phyloP scores from a whole-genome alignment of 176 grass and related monocot genomes.

The Zoysia japonica region DNA sequence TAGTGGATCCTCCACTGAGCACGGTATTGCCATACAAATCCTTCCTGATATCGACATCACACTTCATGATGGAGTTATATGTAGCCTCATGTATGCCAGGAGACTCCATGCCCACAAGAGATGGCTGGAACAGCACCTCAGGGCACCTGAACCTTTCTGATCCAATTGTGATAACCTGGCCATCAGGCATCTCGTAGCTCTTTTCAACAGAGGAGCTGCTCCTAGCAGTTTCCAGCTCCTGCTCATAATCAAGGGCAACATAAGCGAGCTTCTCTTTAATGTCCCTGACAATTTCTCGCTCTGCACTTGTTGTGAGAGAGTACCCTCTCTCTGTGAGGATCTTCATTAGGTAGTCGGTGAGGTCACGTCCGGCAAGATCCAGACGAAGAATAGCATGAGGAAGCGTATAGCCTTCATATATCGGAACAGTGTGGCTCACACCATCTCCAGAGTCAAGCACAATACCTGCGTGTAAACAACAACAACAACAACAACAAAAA shows the following conservation, averaged over 20 bases:
- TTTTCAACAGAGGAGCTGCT: slow-evolving; percentile 80
- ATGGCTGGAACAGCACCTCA: slow-evolving; percentile 83
- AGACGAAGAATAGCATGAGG: slow-evolving; percentile 88
- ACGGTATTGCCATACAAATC: slow-evolving; percentile 79
- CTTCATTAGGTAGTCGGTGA: slow-evolving; percentile 81
- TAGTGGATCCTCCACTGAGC: slow-evolving; percentile 85
- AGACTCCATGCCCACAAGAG: slow-evolving; percentile 76
- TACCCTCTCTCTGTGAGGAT: slow-evolving; percentile 91
- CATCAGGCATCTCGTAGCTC: slow-evolving; percentile 90
- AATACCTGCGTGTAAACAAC: slow-evolving; percentile 49
- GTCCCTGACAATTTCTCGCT: slow-evolving; percentile 88
- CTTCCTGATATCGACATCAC: slow-evolving; percentile 80
- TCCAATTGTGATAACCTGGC: slow-evolving; percentile 82
- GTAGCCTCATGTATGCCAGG: slow-evolving; percentile 80
- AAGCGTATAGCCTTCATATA: slow-evolving; percentile 84
- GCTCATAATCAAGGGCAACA: slow-evolving; percentile 76
- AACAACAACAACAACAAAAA: not conserved
- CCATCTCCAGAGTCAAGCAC: slow-evolving; percentile 88
- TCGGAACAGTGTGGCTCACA: slow-evolving; percentile 86
- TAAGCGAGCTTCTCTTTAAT: slow-evolving; percentile 85
- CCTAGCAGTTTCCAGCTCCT: slow-evolving; percentile 67
- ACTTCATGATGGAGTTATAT: slow-evolving; percentile 91
- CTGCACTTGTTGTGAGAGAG: slow-evolving; percentile 72
- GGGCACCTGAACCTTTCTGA: slow-evolving; percentile 88
- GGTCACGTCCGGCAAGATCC: slow-evolving; percentile 85